phyloP scores from a whole-genome alignment of 495 filamentous ascomycete genomes.

The Pyrenopolyporus hunteri region DNA sequence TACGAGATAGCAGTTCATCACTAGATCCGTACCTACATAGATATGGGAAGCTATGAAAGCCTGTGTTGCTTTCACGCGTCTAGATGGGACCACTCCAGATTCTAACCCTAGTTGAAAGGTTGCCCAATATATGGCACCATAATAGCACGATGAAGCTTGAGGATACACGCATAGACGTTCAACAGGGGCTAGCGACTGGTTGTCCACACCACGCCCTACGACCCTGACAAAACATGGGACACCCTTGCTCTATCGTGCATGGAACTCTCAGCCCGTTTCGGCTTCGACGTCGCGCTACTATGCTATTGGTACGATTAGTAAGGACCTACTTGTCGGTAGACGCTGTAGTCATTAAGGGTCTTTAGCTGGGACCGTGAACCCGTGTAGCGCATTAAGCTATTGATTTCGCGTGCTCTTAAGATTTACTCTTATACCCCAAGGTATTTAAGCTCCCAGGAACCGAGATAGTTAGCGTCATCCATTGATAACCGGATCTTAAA shows the following conservation, averaged over 20 bases:
- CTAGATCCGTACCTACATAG: too few species aligned
- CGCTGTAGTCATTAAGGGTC: conserved; percentile 2
- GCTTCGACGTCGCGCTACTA: conserved; percentile 5
- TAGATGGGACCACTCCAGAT: background rate
- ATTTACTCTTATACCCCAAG: background rate
- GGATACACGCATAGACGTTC: background rate
- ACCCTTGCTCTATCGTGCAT: conserved; percentile 23
- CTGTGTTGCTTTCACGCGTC: background rate
- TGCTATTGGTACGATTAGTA: conserved; percentile 1
- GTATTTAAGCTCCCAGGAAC: background rate
- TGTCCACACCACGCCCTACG: background rate
- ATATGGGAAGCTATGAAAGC: too few species aligned
- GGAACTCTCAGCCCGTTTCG: conserved; percentile 18
- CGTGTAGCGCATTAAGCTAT: background rate
- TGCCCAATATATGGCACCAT: conserved; percentile 4
- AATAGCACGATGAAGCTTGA: conserved; percentile 1
- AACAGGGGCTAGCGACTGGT: conserved; percentile 13
- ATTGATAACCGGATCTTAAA: too few species aligned
- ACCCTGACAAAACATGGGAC: conserved; percentile 10
- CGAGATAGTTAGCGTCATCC: too few species aligned
- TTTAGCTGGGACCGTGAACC: background rate
- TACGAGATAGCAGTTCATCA: too few species aligned
- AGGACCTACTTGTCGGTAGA: too few species aligned
- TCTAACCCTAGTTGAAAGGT: conserved; percentile 9
- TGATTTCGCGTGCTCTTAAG: background rate